Percentiles rank a stretch among this genome's conserved stretches.
Conservation (phyloP, 441 rosid genomes). For the Arabidopsis lyrata region DNA sequence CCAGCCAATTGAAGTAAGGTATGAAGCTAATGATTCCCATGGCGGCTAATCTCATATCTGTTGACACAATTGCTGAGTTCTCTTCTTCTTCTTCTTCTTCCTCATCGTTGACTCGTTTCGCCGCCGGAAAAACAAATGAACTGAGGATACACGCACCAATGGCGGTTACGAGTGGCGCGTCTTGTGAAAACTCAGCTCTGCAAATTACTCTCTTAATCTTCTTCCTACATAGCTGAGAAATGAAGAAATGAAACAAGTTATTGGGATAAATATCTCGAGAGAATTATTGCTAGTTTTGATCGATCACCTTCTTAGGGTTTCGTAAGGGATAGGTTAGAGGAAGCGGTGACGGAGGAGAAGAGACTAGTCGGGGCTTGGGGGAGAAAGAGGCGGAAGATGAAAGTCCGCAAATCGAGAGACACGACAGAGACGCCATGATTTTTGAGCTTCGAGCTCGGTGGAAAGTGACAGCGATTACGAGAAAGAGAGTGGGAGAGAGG, state of each 20-base stretch:
- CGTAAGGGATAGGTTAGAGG: slow-evolving; percentile 18
- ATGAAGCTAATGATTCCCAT: slow-evolving; percentile 93
- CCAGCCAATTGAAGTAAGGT: slow-evolving; percentile 99
- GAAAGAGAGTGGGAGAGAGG: not conserved
- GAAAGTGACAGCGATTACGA: slow-evolving; percentile 29
- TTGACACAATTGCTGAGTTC: slow-evolving; percentile 57
- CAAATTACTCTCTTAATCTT: slow-evolving; percentile 49
- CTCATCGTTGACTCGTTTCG: slow-evolving; percentile 41
- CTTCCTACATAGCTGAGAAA: slow-evolving; percentile 34
- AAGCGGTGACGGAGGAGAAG: slow-evolving; percentile 27
- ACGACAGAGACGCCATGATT: slow-evolving; percentile 40
- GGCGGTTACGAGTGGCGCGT: slow-evolving; percentile 77
- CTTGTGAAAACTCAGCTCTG: slow-evolving; percentile 75
- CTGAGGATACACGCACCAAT: slow-evolving; percentile 83
- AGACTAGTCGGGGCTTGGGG: slow-evolving; percentile 31
- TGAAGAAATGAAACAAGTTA: not conserved
- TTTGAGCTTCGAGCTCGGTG: slow-evolving; percentile 7
- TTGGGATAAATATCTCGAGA: not conserved
- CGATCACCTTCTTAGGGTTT: slow-evolving; percentile 49
- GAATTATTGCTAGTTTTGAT: not conserved
- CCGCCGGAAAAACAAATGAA: slow-evolving; percentile 67
- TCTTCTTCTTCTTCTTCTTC: slow-evolving; percentile 56
- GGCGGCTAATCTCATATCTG: slow-evolving; percentile 78
- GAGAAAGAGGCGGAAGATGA: slow-evolving; percentile 32
- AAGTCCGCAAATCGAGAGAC: slow-evolving; percentile 32